Conservation (phyloP, 192 early-diverging fungal species). For the Coemansia sp. region DNA sequence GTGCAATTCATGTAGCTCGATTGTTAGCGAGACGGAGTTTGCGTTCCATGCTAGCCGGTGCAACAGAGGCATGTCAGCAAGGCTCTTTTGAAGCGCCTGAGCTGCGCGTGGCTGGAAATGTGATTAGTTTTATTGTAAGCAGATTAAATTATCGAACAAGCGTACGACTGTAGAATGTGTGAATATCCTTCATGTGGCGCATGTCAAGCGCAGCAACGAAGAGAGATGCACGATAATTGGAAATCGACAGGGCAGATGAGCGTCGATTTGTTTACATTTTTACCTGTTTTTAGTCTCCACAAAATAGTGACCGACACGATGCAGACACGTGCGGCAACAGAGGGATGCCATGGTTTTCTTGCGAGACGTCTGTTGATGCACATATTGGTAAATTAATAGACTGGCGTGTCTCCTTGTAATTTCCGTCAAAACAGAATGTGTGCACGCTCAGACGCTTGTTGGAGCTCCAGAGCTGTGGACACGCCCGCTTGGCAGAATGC, state of each 20-base stretch:
- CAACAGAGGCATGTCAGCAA: background rate
- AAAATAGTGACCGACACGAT: background rate
- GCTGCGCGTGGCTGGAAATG: background rate
- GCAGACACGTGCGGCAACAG: background rate
- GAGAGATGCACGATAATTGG: background rate
- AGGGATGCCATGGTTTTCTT: background rate
- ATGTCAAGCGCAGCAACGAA: background rate
- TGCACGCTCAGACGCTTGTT: no score
- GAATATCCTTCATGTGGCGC: background rate
- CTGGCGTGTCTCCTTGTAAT: no score
- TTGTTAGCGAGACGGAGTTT: background rate
- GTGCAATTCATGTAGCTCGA: background rate
- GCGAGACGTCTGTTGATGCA: background rate
- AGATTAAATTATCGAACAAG: background rate
- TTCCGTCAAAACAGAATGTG: no score
- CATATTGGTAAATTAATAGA: no score
- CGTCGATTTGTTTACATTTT: background rate
- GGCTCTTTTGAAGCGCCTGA: background rate
- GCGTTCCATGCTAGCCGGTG: slow-evolving; percentile 3
- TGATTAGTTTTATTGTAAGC: background rate
- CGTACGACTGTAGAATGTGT: background rate
- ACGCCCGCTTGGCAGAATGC: slow-evolving; percentile 3
- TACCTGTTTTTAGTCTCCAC: background rate
- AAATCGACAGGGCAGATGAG: background rate
- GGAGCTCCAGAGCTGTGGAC: no score